Evolutionary conservation across 805 yeast species (phyloP), one percentile per base, ranked within the genome.

Genomic region (Myxozyma mucilagina): DNA sequence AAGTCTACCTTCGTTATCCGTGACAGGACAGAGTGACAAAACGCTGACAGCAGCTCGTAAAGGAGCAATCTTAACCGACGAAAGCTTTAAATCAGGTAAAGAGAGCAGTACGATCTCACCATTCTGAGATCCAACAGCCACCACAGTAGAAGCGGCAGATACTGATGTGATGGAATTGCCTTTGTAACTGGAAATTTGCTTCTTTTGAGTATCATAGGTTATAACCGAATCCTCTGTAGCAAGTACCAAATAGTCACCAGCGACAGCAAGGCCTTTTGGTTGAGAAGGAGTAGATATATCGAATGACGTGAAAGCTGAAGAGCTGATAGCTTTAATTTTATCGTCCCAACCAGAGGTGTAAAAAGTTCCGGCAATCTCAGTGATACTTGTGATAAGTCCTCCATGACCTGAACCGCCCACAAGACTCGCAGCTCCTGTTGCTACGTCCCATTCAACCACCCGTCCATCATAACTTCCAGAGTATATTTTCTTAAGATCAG

Each of bases 311-410:
- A 64, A 55, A 11, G 73, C 72, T 32, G 68, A 70, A 2, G 68
- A 71, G 32, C 79, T 63, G 13, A 74, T 68, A 5, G 54, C n/a
- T 69, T 81, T 83, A 49, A 91, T 69, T 13, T 83, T 83, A 70
- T 90, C 96, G 74, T 93, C 99, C 98, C 98, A 94, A 2, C 92
- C 96, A 20, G 84, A 78, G n/a, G 90, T 79, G 55, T 78, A 74
- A 18, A 84, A 69, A 0, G 73, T 69, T 0, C 71, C 73, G 4
- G 65, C 66, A 31, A 67, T 56, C 16, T 73, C 63, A 16, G 82
- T 80, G 24, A 84, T 69, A 1, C 86, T 85, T 38, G 83, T 84
- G 48, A 93, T 81, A 64, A 87, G 81, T 66, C 91, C 90, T 0
- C 81, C 71, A 73, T 92, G 97, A 1, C 76, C 75, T 1, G 73